These are phyloP conservation scores for Lasiodiplodia gonubiensis DNA, from an alignment of 2,329 filamentous ascomycete species.

Conservation along the genomic window DNA sequence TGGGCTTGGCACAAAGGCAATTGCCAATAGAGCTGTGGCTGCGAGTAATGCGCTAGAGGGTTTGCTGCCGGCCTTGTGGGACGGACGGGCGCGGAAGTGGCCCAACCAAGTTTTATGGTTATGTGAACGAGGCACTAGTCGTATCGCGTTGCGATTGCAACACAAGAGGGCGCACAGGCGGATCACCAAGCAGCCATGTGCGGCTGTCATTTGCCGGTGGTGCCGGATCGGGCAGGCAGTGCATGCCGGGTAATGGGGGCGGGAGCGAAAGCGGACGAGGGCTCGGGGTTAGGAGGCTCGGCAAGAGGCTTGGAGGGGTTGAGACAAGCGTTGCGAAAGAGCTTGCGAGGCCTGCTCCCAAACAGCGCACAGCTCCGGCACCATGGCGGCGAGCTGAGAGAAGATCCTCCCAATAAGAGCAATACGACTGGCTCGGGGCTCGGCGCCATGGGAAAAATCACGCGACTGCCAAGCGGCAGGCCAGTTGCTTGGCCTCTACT, in stretches of 20 bases:
- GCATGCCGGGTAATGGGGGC: not conserved
- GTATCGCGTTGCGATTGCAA: conserved; percentile 14
- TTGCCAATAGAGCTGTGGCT: conserved; percentile 20
- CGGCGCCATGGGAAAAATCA: conserved; percentile 16
- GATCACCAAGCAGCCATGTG: not conserved
- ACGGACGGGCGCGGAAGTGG: conserved; percentile 14
- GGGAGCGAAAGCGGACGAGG: not conserved
- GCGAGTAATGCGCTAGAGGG: conserved; percentile 23
- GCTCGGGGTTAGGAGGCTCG: conserved; percentile 2
- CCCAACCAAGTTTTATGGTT: conserved; percentile 24
- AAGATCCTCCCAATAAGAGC: conserved; percentile 19
- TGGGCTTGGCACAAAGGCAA: not conserved
- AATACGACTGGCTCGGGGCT: conserved; percentile 24
- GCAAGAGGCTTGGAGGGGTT: conserved; percentile 17
- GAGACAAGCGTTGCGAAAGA: conserved; percentile 28
- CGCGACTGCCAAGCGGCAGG: conserved; percentile 7
- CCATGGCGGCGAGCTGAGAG: conserved; percentile 15
- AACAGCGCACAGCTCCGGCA: conserved; percentile 17
- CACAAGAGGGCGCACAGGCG: conserved; percentile 8
- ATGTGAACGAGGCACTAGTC: conserved; percentile 21
- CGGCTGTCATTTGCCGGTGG: not conserved
- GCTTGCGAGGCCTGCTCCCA: conserved; percentile 20
- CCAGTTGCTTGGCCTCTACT: conserved; percentile 27
- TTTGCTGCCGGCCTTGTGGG: conserved; percentile 3
- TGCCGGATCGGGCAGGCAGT: not conserved